Base-by-base conservation (phyloP, 108 stramenopile genomes). In the Fistulifera solaris region DNA sequence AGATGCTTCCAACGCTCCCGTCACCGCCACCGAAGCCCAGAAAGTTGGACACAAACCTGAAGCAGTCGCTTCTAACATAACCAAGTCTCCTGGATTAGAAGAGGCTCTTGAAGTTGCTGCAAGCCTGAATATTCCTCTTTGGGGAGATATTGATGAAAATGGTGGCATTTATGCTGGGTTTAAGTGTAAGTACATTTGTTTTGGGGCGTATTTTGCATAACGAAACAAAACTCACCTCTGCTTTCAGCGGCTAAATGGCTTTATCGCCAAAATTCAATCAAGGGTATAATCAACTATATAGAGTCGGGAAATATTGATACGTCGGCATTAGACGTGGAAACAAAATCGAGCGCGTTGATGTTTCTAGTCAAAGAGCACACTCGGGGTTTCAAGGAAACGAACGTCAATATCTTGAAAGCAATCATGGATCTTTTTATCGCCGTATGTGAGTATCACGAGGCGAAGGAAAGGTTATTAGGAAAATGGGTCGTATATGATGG, bases 351-450 rank as follows among this genome's bases (percentile, higher is more conserved):
- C 22, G 51, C 55, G 19, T 50, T 87, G n/a, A 54, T 93, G 26
- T 50, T 75, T 23, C 28, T 87, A 18, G 76, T 87, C 13, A 85
- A 68, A 44, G 59, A 72, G n/a, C 62, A 67, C 54, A 85, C 92
- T 11, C 71, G 74, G 51, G 68, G 62, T 18, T 89, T 93, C 65
- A 84, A 87, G 49, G 92, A 93, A 27, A 75, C 72, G 28, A 93
- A 93, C 48, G 68, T 93, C 28, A 89, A 85, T 56, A 75, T 93
- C 22, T 63, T 72, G 15, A 80, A 73, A 58, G 59, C 74, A 22
- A 61, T 86, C 8, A 46, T 87, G 56, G 70, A 80, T 35, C 57
- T 89, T 12, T 83, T 87, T 42, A 40, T 59, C 0, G 65, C 70
- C 18, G 13, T 87, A 6, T 79, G 79, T 45, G 64, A 70, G 26